Evolutionary conservation across 2,329 filamentous ascomycete species (phyloP).

Genomic region (Colletotrichum spaethianum): DNA sequence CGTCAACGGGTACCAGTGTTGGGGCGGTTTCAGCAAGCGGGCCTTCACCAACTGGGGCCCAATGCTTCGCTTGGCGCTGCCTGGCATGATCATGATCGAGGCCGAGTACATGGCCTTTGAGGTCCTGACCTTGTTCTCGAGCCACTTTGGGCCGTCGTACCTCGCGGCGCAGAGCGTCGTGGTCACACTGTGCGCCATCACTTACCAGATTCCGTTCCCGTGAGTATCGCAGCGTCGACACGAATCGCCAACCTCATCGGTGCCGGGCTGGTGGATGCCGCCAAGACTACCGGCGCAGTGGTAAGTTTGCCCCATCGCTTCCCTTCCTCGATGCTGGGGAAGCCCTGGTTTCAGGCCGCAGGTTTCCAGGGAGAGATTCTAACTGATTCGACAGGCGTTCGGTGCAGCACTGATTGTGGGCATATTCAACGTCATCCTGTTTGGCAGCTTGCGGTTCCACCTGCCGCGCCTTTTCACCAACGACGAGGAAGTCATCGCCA

Average conservation of each 20-base stretch:
- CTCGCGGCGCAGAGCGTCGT: slow-evolving; percentile 92
- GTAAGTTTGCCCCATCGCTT: slow-evolving; percentile 55
- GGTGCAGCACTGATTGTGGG: slow-evolving; percentile 79
- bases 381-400: slow-evolving; percentile 61
- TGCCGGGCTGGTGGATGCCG: slow-evolving; percentile 84
- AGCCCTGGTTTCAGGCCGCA: background rate
- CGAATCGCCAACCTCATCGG: slow-evolving; percentile 94
- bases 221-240: slow-evolving; percentile 90
- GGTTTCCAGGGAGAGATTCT: slow-evolving; percentile 28
- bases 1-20: slow-evolving; percentile 82
- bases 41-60: slow-evolving; percentile 83
- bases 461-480: slow-evolving; percentile 86
- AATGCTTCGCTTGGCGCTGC: slow-evolving; percentile 90
- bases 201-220: slow-evolving; percentile 93
- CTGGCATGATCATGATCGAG: slow-evolving; percentile 93
- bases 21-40: slow-evolving; percentile 82
- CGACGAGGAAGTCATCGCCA: slow-evolving; percentile 76
- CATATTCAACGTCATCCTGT: slow-evolving; percentile 80
- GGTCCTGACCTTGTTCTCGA: slow-evolving; percentile 86
- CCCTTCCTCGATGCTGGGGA: background rate
- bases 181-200: slow-evolving; percentile 82
- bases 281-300: slow-evolving; percentile 85
- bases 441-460: slow-evolving; percentile 77
- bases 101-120: slow-evolving; percentile 96
- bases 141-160: slow-evolving; percentile 82